These are phyloP conservation scores for Neocallimastix lanati DNA, from an alignment of 192 early-diverging fungal species.

Conservation along the genomic window DNA sequence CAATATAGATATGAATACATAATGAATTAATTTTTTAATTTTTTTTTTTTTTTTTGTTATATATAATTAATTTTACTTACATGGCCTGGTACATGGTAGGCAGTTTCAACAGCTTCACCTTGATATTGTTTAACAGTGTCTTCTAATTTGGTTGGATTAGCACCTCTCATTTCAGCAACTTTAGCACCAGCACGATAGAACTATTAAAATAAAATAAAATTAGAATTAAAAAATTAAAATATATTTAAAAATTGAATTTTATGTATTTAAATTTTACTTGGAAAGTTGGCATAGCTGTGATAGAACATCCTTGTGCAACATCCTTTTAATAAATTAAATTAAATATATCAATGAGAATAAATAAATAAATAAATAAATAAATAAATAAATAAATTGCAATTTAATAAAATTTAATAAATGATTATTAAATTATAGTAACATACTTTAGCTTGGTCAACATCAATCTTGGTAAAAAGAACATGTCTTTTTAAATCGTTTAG, in stretches of 20 bases:
- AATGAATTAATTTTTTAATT: too few species aligned
- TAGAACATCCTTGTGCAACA: constrained; percentile 17
- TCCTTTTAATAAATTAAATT: constrained; percentile 4
- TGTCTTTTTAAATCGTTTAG: too few species aligned
- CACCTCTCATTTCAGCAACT: constrained; percentile 64
- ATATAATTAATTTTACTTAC: not conserved
- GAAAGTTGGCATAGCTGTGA: constrained; percentile 68
- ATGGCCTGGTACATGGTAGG: not conserved
- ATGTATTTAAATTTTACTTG: constrained; percentile 13
- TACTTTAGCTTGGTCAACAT: constrained; percentile 25
- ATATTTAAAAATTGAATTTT: too few species aligned
- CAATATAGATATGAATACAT: too few species aligned
- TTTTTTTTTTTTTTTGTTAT: not conserved
- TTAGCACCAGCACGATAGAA: constrained; percentile 57
- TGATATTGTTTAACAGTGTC: constrained; percentile 43
- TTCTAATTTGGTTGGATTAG: constrained; percentile 50
- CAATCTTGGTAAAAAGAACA: constrained; percentile 14
- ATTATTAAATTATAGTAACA: too few species aligned
- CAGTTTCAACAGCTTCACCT: constrained; percentile 10
- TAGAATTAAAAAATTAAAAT: too few species aligned
- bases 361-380: too few species aligned
- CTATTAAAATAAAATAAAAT: not conserved
- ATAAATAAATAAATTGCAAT: too few species aligned
- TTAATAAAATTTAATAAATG: too few species aligned
- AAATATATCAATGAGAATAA: too few species aligned